A percentile compares a stretch with the other conserved stretches of the same genome.
Conservation (phyloP, 31 red algal species). For the Endocladia muricata region DNA sequence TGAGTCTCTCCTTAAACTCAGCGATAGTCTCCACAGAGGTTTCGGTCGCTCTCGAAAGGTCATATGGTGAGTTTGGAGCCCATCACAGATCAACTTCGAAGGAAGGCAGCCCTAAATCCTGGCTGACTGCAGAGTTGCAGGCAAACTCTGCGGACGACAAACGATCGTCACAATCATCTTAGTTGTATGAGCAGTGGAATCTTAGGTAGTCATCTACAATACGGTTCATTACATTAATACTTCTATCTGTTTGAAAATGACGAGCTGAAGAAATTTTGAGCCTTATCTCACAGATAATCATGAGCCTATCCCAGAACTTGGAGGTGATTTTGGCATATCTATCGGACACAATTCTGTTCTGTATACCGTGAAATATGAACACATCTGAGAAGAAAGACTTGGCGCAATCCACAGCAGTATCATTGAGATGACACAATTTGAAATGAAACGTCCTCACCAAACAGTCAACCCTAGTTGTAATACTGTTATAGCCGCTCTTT, state of each 20-base stretch:
- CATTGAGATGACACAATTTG: background rate
- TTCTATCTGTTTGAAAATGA: background rate
- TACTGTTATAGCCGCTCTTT: background rate
- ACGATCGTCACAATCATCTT: background rate
- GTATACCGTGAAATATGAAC: background rate
- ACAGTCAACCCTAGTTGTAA: background rate
- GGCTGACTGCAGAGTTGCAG: background rate
- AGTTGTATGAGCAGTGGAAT: background rate
- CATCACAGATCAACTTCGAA: too few species aligned
- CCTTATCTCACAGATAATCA: background rate
- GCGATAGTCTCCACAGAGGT: too few species aligned
- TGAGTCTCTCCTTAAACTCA: too few species aligned
- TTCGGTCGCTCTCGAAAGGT: too few species aligned
- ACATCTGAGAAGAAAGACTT: background rate
- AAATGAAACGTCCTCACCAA: background rate
- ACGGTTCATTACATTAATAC: background rate
- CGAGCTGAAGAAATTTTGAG: background rate
- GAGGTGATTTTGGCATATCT: background rate
- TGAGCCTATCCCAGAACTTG: background rate
- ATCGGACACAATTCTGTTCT: background rate
- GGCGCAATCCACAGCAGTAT: background rate
- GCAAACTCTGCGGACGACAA: background rate
- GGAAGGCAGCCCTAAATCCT: too few species aligned
- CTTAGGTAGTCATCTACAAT: background rate
- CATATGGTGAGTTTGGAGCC: too few species aligned